phyloP scores from a whole-genome alignment of 352 stramenopile genomes.

The Phytophthora tubulina region DNA sequence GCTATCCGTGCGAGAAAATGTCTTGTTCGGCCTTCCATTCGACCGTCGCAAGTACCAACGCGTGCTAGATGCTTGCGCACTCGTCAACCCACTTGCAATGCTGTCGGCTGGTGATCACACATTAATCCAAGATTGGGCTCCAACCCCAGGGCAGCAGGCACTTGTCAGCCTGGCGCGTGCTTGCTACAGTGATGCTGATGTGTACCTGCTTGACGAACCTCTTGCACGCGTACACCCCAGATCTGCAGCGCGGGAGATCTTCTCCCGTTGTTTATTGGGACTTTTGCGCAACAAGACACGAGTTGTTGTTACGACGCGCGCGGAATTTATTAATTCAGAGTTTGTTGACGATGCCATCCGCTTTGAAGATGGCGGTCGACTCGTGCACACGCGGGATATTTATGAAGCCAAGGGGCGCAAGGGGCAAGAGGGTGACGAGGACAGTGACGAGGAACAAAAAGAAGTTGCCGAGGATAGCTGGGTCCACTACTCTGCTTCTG shows the following conservation, averaged over 20 bases:
- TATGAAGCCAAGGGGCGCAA: slow-evolving; percentile 33
- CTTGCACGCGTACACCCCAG: slow-evolving; percentile 61
- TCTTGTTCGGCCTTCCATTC: slow-evolving; percentile 92
- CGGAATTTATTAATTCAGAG: slow-evolving; percentile 72
- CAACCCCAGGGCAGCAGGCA: slow-evolving; percentile 72
- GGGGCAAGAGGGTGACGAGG: slow-evolving; percentile 31
- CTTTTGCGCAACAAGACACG: slow-evolving; percentile 75
- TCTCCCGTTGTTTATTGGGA: slow-evolving; percentile 78
- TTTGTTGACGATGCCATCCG: slow-evolving; percentile 68
- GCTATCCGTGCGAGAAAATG: slow-evolving; percentile 85
- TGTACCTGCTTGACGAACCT: slow-evolving; percentile 76
- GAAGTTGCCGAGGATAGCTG: slow-evolving; percentile 22
- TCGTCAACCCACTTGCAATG: slow-evolving; percentile 82
- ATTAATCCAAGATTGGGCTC: slow-evolving; percentile 74
- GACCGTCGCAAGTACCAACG: slow-evolving; percentile 77
- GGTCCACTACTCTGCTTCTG: slow-evolving; percentile 51
- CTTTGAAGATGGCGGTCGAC: slow-evolving; percentile 53
- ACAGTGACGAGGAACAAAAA: slow-evolving; percentile 39
- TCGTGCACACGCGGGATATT: slow-evolving; percentile 60
- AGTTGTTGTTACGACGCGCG: slow-evolving; percentile 74
- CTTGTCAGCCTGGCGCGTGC: slow-evolving; percentile 85
- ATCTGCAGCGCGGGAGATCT: slow-evolving; percentile 82
- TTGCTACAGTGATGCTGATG: slow-evolving; percentile 85
- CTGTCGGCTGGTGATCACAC: slow-evolving; percentile 89
- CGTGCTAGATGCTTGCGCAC: slow-evolving; percentile 79